phyloP scores from a whole-genome alignment of 805 yeast species.

The Wickerhamomyces rabaulensis region DNA sequence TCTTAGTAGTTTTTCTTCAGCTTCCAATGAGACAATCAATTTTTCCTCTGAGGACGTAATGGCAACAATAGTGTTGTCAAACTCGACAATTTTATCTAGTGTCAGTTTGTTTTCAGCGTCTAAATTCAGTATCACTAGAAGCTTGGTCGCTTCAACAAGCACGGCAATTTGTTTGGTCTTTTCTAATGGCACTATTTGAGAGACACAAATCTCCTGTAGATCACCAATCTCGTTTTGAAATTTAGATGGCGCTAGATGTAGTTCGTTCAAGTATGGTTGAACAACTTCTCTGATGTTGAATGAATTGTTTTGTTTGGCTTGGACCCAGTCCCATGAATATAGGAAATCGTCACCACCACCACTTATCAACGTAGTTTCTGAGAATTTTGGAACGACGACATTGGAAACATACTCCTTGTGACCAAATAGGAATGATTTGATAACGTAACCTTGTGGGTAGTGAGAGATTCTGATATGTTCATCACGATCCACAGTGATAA shows the following conservation, averaged over 20 bases:
- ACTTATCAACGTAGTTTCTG: constrained; percentile 51
- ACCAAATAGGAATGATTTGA: constrained; percentile 82
- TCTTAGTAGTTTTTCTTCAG: constrained; percentile 15
- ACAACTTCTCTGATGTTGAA: constrained; percentile 42
- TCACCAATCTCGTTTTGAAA: constrained; percentile 48
- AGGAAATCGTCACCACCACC: constrained; percentile 89
- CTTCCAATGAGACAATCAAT: constrained; percentile 31
- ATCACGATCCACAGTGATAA: constrained; percentile 88
- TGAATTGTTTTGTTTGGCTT: constrained; percentile 38
- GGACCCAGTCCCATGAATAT: constrained; percentile 74
- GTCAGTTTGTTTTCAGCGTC: constrained; percentile 15
- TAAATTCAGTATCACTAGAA: constrained; percentile 30
- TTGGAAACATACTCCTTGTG: constrained; percentile 79
- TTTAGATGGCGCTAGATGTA: constrained; percentile 60
- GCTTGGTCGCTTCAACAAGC: constrained; percentile 46
- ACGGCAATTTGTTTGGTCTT: constrained; percentile 33
- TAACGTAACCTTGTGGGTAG: constrained; percentile 72
- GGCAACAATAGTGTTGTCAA: constrained; percentile 27
- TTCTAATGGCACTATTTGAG: constrained; percentile 34
- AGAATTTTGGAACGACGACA: constrained; percentile 50
- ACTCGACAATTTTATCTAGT: constrained; percentile 25
- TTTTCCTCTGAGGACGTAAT: constrained; percentile 29
- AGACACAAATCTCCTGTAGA: constrained; percentile 47
- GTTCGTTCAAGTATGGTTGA: constrained; percentile 42
- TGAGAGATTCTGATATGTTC: constrained; percentile 87